Base-by-base conservation (phyloP, 1,284 basidiomycete genomes). In the Pseudozyma hubeiensis region DNA sequence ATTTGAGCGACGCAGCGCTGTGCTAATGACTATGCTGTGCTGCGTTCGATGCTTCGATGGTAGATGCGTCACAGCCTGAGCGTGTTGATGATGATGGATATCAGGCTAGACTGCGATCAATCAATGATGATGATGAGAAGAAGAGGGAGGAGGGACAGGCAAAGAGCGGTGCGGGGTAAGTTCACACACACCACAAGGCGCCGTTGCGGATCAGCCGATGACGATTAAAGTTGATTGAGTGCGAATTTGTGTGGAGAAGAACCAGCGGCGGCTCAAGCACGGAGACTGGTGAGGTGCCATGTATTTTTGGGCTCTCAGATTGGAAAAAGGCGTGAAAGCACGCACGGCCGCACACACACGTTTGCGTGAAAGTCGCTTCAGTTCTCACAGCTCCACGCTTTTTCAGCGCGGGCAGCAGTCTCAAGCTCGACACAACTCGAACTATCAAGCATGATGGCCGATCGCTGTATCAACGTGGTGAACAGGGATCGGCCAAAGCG, bases 201-300 rank as follows among this genome's bases (percentile, higher is more conserved):
- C n/a, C n/a, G 7, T 7, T 13, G 40, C 40, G 40, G 40, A 14
- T 41, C 40, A 13, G 10, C 40, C 40, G 40, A 41, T 41, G 40
- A 41, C 40, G 40, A 41, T 37, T 37, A 37, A 37, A 37, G 35
- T 37, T 24, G 34, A 19, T 6, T 35, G 19, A 35, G 39, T 40
- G 8, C 30, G 50, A 31, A 35, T 33, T 44, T 53, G 41, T 53
- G 52, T 53, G 52, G 52, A 53, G 33, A 53, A 33, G 37, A 37
- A 14, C 8, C 8, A 5, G 35, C 24, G 24, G 24, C 24, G 24
- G 24, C 24, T 37, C 35, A 37, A 8, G 35, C 35, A 37, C 35
- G 24, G 24, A 37, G 9, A 37, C 35, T 37, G 35, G 8, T 14
- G 35, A 37, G 14, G 14, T 37, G 35, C 35, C 14, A 14, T 14